Percentiles rank a stretch among this genome's conserved stretches.
Evolutionary conservation across 805 yeast species (phyloP).

Genomic region (Wickerhamiella bombiphila): DNA sequence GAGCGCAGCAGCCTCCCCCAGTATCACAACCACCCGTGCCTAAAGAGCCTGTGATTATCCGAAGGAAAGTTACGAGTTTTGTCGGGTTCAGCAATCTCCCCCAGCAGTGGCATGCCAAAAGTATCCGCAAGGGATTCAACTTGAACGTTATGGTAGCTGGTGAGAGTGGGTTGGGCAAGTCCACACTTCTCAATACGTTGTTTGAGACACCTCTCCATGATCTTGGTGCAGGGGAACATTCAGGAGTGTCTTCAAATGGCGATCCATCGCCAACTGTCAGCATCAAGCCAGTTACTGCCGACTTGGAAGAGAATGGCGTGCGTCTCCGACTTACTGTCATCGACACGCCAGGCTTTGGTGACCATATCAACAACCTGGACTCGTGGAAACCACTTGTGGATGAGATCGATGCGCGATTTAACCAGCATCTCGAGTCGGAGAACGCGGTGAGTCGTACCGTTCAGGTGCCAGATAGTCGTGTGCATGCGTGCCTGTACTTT

Average conservation of each 20-base stretch:
- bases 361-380: slow-evolving; percentile 61
- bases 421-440: slow-evolving; percentile 78
- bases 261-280: slow-evolving; percentile 27
- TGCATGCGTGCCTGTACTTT: slow-evolving; percentile 87
- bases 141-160: slow-evolving; percentile 75
- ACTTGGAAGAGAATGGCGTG: slow-evolving; percentile 89
- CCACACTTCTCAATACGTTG: slow-evolving; percentile 81
- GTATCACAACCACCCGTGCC: background rate
- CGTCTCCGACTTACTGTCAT: slow-evolving; percentile 69
- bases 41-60: slow-evolving; percentile 40
- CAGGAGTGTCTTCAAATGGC: background rate
- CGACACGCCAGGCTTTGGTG: slow-evolving; percentile 92
- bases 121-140: slow-evolving; percentile 76
- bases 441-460: slow-evolving; percentile 62
- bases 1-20: too few relatives aligned
- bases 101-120: slow-evolving; percentile 95
- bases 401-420: slow-evolving; percentile 76
- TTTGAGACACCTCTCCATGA: slow-evolving; percentile 54
- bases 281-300: slow-evolving; percentile 47
- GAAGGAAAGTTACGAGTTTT: slow-evolving; percentile 75
- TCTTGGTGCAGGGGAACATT: slow-evolving; percentile 11
- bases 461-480: slow-evolving; percentile 55
- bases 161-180: slow-evolving; percentile 83
- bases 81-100: slow-evolving; percentile 97
- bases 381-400: slow-evolving; percentile 86